Conservation (phyloP, 2,329 filamentous ascomycete species). For the Sporothrix pallida region DNA sequence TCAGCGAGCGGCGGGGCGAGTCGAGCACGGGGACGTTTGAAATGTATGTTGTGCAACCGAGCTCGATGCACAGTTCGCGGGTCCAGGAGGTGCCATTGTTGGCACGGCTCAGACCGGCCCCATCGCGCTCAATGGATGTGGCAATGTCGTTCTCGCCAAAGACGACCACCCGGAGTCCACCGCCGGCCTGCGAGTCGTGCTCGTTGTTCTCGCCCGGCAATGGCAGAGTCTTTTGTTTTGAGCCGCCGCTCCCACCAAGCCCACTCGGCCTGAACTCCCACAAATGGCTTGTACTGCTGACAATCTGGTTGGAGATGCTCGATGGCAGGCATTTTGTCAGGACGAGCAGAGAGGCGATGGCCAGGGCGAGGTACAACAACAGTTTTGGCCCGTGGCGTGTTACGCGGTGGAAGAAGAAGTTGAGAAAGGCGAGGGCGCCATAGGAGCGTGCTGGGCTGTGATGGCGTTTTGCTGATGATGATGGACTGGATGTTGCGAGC, state of each 20-base stretch:
- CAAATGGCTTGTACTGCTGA: slow-evolving; percentile 36
- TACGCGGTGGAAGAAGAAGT: slow-evolving; percentile 43
- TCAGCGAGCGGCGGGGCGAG: slow-evolving; percentile 50
- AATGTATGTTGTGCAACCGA: slow-evolving; percentile 53
- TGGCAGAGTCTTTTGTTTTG: not conserved
- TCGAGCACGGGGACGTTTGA: slow-evolving; percentile 51
- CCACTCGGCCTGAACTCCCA: slow-evolving; percentile 36
- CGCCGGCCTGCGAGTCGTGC: slow-evolving; percentile 36
- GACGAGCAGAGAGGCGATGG: slow-evolving; percentile 39
- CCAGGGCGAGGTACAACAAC: slow-evolving; percentile 41
- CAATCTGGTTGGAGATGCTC: slow-evolving; percentile 37
- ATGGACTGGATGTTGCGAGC: not conserved
- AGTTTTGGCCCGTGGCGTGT: slow-evolving; percentile 43
- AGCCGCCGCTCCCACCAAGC: not conserved
- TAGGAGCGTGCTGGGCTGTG: slow-evolving; percentile 9
- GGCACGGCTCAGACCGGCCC: not conserved
- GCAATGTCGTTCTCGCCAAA: slow-evolving; percentile 59
- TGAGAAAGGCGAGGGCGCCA: slow-evolving; percentile 36
- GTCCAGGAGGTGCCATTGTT: slow-evolving; percentile 51
- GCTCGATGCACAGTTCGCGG: slow-evolving; percentile 55
- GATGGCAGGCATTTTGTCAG: slow-evolving; percentile 39
- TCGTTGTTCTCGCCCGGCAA: slow-evolving; percentile 31
- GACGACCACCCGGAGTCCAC: slow-evolving; percentile 56
- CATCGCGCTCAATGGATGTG: slow-evolving; percentile 40
- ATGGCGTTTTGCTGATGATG: slow-evolving; percentile 6